phyloP scores from a whole-genome alignment of 2,329 filamentous ascomycete species.

The Neopestalotiopsis sp. region DNA sequence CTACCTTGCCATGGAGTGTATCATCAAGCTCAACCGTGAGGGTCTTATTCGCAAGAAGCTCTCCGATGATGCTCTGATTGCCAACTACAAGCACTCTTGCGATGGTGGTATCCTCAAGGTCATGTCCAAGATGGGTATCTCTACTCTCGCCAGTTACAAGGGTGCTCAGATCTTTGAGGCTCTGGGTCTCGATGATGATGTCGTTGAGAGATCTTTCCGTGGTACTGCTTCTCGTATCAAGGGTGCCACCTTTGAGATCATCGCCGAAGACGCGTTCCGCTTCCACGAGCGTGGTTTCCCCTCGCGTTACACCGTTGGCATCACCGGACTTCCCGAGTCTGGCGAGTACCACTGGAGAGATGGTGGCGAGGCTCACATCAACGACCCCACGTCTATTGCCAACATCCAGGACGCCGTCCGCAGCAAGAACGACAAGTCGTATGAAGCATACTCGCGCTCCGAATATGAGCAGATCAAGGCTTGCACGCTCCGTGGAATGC shows the following conservation, averaged over 20 bases:
- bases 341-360: slow-evolving; percentile 99
- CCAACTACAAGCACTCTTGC: slow-evolving; percentile 96
- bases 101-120: slow-evolving; percentile 97
- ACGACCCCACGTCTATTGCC: slow-evolving; percentile 92
- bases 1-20: slow-evolving; percentile 94
- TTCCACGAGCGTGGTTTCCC: slow-evolving; percentile 95
- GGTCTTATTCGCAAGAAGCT: slow-evolving; percentile 91
- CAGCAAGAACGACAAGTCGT: slow-evolving; percentile 97
- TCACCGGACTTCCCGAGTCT: slow-evolving; percentile 85
- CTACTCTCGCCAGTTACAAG: slow-evolving; percentile 94
- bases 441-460: slow-evolving; percentile 91
- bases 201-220: slow-evolving; percentile 93
- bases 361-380: slow-evolving; percentile 92
- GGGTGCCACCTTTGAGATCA: slow-evolving; percentile 90
- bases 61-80: slow-evolving; percentile 79
- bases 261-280: slow-evolving; percentile 92
- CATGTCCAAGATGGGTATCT: slow-evolving; percentile 99
- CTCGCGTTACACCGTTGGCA: slow-evolving; percentile 73
- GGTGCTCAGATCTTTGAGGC: slow-evolving; percentile 98
- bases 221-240: slow-evolving; percentile 94
- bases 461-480: slow-evolving; percentile 97
- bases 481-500: slow-evolving; percentile 89
- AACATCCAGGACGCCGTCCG: slow-evolving; percentile 97
- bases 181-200: slow-evolving; percentile 87
- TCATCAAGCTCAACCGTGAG: slow-evolving; percentile 94